Evolutionary conservation across 2,329 filamentous ascomycete species (phyloP), one percentile per base, ranked within the genome.

Genomic region (Aspergillus sp.): DNA sequence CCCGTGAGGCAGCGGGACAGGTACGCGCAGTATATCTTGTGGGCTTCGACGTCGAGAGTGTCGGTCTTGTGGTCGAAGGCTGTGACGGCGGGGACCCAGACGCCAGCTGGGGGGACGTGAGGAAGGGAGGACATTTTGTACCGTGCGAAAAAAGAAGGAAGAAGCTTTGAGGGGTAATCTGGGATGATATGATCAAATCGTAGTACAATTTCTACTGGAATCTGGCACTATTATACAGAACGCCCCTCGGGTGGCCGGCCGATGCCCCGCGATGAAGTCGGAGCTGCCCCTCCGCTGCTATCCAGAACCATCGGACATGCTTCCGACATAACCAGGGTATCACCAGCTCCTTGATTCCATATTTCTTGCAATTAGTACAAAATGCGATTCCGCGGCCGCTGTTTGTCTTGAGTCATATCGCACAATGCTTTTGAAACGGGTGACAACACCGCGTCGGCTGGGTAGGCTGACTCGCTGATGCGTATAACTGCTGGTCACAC

Each of bases 31-130:
- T 84, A 84, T 68, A 79, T 76, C 41, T 74, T 69, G 64, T 84
- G 82, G 3, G 80, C 66, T 3, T 68, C 71, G 23, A 81, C 68
- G 63, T 83, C 78, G 35, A 84, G 69, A 4, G 73, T 75, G 67
- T 84, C 82, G 17, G 77, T 78, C 11, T 64, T 67, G 27, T 75
- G 77, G 68, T 84, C 71, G 71, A 85, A 83, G 67, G 83, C 81
- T 21, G 82, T 84, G 19, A 84, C 76, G 8, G 81, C 80, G 8
- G 82, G 82, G 52, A 74, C 78, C 79, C 80, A 84, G 52, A 83
- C 76, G 23, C 79, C 79, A 1, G 71, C 56, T 25, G 58, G 54
- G 21, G 65, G 64, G 56, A 66, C 52, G 57, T 63, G 62, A 52
- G 64, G 62, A 19, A 41, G 15, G 35, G 41, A 41, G 15, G 40